Conservation (phyloP, 257 asterid genomes). For the Solanum paucissectum region DNA sequence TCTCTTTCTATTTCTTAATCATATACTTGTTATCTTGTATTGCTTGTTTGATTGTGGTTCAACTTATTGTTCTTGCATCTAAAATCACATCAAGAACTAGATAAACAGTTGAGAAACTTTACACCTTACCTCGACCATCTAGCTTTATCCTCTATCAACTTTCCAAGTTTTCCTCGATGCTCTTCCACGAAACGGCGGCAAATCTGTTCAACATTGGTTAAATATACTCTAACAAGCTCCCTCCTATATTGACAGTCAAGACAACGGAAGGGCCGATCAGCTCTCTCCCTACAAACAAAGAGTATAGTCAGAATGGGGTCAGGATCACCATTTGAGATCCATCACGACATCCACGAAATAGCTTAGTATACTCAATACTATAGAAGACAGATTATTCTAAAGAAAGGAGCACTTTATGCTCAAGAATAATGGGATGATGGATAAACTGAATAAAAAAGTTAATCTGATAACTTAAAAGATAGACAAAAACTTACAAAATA, state of each 20-base stretch:
- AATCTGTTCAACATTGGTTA: constrained; percentile 86
- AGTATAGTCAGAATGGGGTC: background rate
- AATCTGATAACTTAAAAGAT: background rate
- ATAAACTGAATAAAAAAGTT: background rate
- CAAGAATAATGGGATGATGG: background rate
- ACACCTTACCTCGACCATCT: constrained; percentile 79
- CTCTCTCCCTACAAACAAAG: constrained; percentile 68
- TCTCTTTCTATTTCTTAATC: background rate
- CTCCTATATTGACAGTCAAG: constrained; percentile 82
- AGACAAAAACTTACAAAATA: background rate
- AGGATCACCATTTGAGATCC: background rate
- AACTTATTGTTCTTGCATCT: background rate
- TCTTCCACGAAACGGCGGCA: constrained; percentile 89
- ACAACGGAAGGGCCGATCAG: constrained; percentile 85
- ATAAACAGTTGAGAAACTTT: background rate
- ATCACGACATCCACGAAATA: background rate
- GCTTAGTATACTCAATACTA: background rate
- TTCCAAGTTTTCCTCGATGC: constrained; percentile 58
- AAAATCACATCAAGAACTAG: background rate
- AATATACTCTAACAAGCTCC: constrained; percentile 86
- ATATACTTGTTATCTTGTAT: background rate
- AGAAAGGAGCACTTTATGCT: background rate
- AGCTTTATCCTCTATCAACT: constrained; percentile 74
- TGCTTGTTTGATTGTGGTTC: background rate
- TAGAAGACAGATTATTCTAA: background rate